Base-by-base conservation (phyloP, 1,284 basidiomycete genomes). In the Blastosporella zonata region DNA sequence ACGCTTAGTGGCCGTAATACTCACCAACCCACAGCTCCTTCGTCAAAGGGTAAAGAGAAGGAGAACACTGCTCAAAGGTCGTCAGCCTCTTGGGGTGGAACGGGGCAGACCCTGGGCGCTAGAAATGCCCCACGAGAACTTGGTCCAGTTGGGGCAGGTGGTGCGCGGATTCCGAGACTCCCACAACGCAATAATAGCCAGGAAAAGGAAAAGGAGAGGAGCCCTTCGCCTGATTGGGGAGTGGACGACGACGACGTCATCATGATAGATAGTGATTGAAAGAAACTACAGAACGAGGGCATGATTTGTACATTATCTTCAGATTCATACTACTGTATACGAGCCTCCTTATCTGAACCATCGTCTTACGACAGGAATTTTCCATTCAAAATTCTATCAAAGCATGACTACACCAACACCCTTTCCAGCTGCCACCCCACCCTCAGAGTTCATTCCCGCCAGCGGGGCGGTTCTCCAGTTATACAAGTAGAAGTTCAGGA, bases 401-500 rank as follows among this genome's bases (percentile, higher is more conserved):
- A 91, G 70, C 89, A 92, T 92, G 18, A 90, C 87, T 12, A 92
- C 82, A 10, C 90, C 89, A 31, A 92, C 73, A 13, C 90, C 90
- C 60, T 73, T 79, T 22, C 90, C 90, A 23, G 81, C 71, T 12
- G 73, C 66, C 15, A 76, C 72, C 31, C 66, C 78, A 6, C 67
- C 81, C 18, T 75, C 68, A 6, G 73, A 56, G 17, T 71, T 73
- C 54, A 84, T 66, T 8, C 92, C 92, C 43, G 91, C 83, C 49
- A 95, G 68, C 9, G 81, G 75, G 6, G 81, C 71, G n/a, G 90
- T 93, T 55, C 85, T 78, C 91, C 92, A 96, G 67, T 96, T 96
- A 70, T 94, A 97, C 46, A 97, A 71, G 68, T 97, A 97, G 67
- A 87, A 92, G 58, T 92, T 89, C 38, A 98, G 75, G 64, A 87